Evolutionary conservation across 163 green algal species (phyloP), one percentile per base, ranked within the genome.

Genomic region (Chlorella variabilis): DNA sequence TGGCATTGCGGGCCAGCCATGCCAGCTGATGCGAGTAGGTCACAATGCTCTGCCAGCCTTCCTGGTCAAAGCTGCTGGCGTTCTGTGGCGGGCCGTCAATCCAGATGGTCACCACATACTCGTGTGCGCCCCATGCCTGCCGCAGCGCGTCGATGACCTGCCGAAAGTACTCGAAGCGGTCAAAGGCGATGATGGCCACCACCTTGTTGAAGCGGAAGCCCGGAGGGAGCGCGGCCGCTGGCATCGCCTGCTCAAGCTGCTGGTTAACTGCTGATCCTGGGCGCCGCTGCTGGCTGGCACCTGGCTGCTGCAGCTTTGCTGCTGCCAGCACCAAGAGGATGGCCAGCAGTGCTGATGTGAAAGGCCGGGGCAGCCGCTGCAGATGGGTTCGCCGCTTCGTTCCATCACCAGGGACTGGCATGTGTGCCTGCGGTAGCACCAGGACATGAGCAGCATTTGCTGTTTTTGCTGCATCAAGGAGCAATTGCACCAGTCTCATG

Each of bases 141-240:
- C 11, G 73, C 56, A 80, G 18, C n/a, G 36, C 38, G 20, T 70
- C 38, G 11, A 80, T 33, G 31, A 70, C 56, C 18, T 70, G 73
- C 3, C 73, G 56, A 36, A 80, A 80, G 56, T 80, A 80, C 17
- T 70, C 27, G 20, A 70, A 80, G 13, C 73, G 73, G 36, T 80
- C 73, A 33, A 61, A 80, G 13, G 73, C 73, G 13, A 80, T 56
- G 51, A 80, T 58, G 36, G 73, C 56, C 17, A 70, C 73, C 36
- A 80, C 73, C 39, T 69, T 69, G 27, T 80, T 59, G 56, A 42
- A 80, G 17, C 56, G 54, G 17, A 80, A 80, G 73, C 56, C 73
- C 1, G 54, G 56, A 4, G 73, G 56, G 7, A 80, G 36, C 15
- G 56, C 54, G 31, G 71, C 36, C 33, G 36, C 56, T 59, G 66